Conservation (phyloP, 2,329 filamentous ascomycete genomes). For the Coniochaeta ligniaria region DNA sequence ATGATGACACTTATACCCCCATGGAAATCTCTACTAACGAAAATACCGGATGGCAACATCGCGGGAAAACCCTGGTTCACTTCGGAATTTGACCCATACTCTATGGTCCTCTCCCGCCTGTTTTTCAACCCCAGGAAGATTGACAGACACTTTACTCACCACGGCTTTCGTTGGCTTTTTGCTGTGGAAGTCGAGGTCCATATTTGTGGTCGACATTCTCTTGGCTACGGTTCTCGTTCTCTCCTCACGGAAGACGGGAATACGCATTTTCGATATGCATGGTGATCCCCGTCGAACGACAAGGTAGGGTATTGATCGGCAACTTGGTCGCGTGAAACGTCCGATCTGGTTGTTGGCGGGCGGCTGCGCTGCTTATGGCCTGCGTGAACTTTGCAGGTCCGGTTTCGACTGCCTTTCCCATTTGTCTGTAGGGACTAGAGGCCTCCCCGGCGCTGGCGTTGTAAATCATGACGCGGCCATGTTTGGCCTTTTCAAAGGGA, state of each 20-base stretch:
- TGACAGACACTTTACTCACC: slow-evolving; percentile 61
- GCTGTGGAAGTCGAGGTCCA: slow-evolving; percentile 63
- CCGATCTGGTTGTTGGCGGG: background rate
- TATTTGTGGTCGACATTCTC: slow-evolving; percentile 55
- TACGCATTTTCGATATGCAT: background rate
- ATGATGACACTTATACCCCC: background rate
- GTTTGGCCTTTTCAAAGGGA: background rate
- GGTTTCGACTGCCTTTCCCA: background rate
- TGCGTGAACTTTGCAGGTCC: background rate
- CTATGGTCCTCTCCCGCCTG: slow-evolving; percentile 63
- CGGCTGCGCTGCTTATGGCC: background rate
- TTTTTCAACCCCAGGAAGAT: slow-evolving; percentile 70
- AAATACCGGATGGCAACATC: background rate
- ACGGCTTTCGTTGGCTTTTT: slow-evolving; percentile 42
- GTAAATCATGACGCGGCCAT: background rate
- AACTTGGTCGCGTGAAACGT: background rate
- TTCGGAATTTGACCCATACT: slow-evolving; percentile 66
- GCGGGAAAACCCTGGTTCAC: slow-evolving; percentile 5
- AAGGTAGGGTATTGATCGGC: background rate
- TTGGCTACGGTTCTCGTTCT: background rate
- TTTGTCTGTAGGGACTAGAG: background rate
- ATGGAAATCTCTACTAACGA: background rate
- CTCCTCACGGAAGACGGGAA: background rate
- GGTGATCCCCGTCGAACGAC: background rate
- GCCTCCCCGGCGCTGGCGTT: background rate